Evolutionary conservation across 208 protist genomes (phyloP), one percentile per base, ranked within the genome.

Genomic region (Leishmania tarentolae): DNA sequence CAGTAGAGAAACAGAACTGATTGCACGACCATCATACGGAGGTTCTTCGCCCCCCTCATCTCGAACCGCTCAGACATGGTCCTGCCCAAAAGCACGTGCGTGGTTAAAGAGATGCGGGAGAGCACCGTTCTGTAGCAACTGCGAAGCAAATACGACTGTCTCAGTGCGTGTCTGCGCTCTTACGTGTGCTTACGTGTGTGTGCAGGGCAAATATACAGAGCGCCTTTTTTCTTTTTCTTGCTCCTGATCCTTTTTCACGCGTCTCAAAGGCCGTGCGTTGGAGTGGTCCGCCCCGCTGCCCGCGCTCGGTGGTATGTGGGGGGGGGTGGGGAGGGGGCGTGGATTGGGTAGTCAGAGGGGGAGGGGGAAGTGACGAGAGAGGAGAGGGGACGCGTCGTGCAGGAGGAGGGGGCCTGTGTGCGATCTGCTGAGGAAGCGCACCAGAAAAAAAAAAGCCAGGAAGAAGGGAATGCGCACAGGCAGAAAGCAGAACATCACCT

Each of bases 41-140:
- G 74, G 76, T 96, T 97, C 78, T 95, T 95, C 8, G 86, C 74
- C 11, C 85, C 87, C 0, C 82, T 37, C 6, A 96, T 46, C 1
- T 83, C 83, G 0, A 69, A 35, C 31, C 77, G 71, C 65, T 72
- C 57, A 71, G 57, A 71, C 70, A 73, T 82, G 3, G 31, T 40
- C 21, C 6, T 47, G 69, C 37, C 37, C 24, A 2, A 3, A 46
- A 47, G 3, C 31, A 40, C 42, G 61, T 19, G 31, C 13, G 61
- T 21, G 9, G 31, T 42, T 31, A 35, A 21, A 42, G 63, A 31
- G 15, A 68, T 13, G 31, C 7, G 35, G 63, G 31, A 68, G 31
- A 35, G 9, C 15, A 17, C 31, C 35, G 15, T 13, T 40, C 63
- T 42, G 66, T 21, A 42, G 31, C 6, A 17, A 2, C 66, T 40